Evolutionary conservation across 345 rosid genomes (phyloP).

Genomic region (Gossypium thurberi): DNA sequence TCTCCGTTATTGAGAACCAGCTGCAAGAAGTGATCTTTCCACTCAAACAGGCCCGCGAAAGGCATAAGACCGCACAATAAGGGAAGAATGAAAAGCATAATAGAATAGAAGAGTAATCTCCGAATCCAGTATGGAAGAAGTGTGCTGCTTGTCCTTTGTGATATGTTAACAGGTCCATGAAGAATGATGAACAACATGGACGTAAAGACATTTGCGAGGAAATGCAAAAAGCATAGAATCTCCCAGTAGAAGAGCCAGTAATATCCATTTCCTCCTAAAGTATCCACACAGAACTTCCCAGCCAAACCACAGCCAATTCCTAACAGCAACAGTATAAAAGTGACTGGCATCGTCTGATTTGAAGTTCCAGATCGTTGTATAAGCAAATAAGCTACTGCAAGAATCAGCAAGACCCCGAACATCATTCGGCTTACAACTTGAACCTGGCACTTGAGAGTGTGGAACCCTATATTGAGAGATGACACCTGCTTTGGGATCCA

Average conservation of each 20-base stretch:
- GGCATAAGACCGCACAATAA: conserved; percentile 64
- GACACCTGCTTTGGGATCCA: conserved; percentile 59
- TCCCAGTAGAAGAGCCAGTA: conserved; percentile 78
- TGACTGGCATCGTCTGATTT: conserved; percentile 64
- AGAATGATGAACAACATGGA: conserved; percentile 39
- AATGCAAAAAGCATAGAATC: conserved; percentile 55
- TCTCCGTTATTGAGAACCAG: conserved; percentile 7
- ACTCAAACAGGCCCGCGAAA: conserved; percentile 56
- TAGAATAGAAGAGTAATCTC: conserved; percentile 35
- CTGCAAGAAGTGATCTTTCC: conserved; percentile 52
- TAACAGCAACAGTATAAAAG: conserved; percentile 57
- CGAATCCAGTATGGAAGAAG: conserved; percentile 60
- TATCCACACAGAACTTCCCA: conserved; percentile 78
- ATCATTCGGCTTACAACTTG: conserved; percentile 55
- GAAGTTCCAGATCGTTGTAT: conserved; percentile 53
- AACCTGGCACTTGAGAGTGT: conserved; percentile 45
- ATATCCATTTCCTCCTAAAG: conserved; percentile 69
- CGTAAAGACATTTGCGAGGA: conserved; percentile 41
- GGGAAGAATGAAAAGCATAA: conserved; percentile 47
- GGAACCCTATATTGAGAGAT: conserved; percentile 41
- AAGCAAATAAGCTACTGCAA: conserved; percentile 43
- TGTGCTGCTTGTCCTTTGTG: conserved; percentile 19
- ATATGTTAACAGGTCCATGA: conserved; percentile 41
- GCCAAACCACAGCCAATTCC: conserved; percentile 65
- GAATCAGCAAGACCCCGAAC: conserved; percentile 64